Percentiles rank a stretch among this genome's conserved stretches.
Evolutionary conservation across 768 basidiomycete genomes (phyloP).

Genomic region (Jaapia argillacea): DNA sequence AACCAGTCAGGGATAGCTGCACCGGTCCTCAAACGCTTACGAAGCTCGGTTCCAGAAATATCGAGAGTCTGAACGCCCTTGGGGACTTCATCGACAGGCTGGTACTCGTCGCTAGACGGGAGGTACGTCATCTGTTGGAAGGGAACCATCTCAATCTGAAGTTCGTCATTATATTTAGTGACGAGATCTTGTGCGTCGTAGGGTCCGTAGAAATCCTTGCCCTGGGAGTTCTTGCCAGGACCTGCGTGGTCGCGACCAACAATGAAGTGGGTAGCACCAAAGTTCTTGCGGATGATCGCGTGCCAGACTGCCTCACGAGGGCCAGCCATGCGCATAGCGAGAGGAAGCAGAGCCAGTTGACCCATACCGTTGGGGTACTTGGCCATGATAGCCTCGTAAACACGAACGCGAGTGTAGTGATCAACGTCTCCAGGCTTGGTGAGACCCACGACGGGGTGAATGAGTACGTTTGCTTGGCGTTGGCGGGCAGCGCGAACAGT

Average conservation of each 20-base stretch:
- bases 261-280: conserved; percentile 95
- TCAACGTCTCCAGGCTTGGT: conserved; percentile 94
- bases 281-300: conserved; percentile 98
- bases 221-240: conserved; percentile 94
- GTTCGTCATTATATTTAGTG: conserved; percentile 81
- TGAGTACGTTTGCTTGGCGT: conserved; percentile 91
- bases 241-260: conserved; percentile 92
- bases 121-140: conserved; percentile 97
- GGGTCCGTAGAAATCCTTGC: conserved; percentile 95
- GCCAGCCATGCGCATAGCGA: conserved; percentile 99
- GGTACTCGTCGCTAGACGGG: conserved; percentile 91
- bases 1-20: conserved; percentile 98
- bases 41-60: conserved; percentile 96
- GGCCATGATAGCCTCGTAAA: conserved; percentile 97
- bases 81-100: conserved; percentile 89
- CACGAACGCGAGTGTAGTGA: conserved; percentile 91
- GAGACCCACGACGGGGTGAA: conserved; percentile 96
- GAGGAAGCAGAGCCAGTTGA: conserved; percentile 88
- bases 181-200: conserved; percentile 96
- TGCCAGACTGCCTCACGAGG: conserved; percentile 99
- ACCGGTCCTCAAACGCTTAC: conserved; percentile 80
- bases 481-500: conserved; percentile 95
- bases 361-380: conserved; percentile 99
- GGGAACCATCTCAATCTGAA: conserved; percentile 95
- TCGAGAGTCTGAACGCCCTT: conserved; percentile 90